A percentile compares a stretch with the other conserved stretches of the same genome.
These are phyloP conservation scores for Pyrenophora tritici-repentis DNA, from an alignment of 2,329 filamentous ascomycete genomes.

Conservation along the genomic window DNA sequence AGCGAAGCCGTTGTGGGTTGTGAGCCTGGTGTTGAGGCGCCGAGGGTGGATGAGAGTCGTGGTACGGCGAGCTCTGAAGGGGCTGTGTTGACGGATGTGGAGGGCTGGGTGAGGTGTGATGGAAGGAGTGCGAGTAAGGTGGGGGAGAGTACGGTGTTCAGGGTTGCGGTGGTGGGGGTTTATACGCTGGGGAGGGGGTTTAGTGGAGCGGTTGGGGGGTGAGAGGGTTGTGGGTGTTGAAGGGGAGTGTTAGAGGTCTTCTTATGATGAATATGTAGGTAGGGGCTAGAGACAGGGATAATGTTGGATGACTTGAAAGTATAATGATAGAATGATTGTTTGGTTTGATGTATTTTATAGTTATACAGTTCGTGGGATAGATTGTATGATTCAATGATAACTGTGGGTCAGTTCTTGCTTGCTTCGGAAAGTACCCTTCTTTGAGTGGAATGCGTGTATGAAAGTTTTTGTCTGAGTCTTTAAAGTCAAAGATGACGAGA, in stretches of 20 bases:
- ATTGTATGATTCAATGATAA: no score
- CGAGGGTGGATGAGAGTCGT: not conserved
- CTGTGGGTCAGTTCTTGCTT: no score
- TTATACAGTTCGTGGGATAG: no score
- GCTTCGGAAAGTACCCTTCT: no score
- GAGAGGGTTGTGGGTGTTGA: not conserved
- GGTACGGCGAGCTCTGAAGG: not conserved
- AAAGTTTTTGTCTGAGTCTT: no score
- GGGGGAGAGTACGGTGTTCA: not conserved
- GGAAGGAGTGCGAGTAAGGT: not conserved
- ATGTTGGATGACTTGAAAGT: no score
- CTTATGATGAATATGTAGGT: no score
- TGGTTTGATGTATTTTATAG: no score
- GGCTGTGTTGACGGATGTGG: not conserved
- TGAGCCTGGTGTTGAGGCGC: constrained; percentile 3
- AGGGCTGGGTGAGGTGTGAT: not conserved
- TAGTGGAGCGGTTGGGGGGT: not conserved
- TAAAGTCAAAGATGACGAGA: no score
- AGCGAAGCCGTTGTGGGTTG: constrained; percentile 1
- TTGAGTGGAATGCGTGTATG: no score
- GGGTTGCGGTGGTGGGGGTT: not conserved
- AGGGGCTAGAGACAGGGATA: no score
- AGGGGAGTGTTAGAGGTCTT: constrained; percentile 2
- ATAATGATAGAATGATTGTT: no score
- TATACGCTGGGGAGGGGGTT: constrained; percentile 1